These are phyloP conservation scores for Cairneyella variabilis DNA, from an alignment of 495 filamentous ascomycete species.

Conservation along the genomic window DNA sequence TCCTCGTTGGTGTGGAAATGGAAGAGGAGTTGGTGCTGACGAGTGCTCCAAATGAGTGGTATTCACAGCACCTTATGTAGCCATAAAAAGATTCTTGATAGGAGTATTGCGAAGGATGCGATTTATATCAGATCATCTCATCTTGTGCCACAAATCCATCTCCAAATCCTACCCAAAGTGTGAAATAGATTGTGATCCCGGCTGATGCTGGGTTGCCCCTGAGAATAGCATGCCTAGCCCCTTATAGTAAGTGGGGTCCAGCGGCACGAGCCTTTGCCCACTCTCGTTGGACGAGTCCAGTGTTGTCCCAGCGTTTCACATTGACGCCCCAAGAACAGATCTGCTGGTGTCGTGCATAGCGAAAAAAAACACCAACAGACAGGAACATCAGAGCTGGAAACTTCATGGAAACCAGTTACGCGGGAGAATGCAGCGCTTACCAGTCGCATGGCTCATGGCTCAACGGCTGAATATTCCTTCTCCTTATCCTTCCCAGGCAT, in stretches of 20 bases:
- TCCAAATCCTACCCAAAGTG: not conserved
- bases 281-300: not conserved
- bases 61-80: too few species aligned
- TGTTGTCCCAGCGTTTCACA: not conserved
- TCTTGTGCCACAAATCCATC: not conserved
- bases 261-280: not conserved
- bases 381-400: not conserved
- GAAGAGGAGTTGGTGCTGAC: too few species aligned
- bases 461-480: too few species aligned
- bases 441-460: not conserved
- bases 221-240: not conserved
- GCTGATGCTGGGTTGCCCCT: not conserved
- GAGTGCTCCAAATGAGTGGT: too few species aligned
- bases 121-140: not conserved
- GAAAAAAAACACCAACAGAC: not conserved
- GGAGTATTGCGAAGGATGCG: not conserved
- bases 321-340: constrained; percentile 1
- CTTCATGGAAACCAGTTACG: not conserved
- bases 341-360: not conserved
- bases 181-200: not conserved
- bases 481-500: too few species aligned
- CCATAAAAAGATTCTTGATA: too few species aligned
- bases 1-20: too few species aligned
- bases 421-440: not conserved
- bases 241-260: constrained; percentile 7